phyloP scores from a whole-genome alignment of 768 basidiomycete genomes.

The Pleurotus tuoliensis region DNA sequence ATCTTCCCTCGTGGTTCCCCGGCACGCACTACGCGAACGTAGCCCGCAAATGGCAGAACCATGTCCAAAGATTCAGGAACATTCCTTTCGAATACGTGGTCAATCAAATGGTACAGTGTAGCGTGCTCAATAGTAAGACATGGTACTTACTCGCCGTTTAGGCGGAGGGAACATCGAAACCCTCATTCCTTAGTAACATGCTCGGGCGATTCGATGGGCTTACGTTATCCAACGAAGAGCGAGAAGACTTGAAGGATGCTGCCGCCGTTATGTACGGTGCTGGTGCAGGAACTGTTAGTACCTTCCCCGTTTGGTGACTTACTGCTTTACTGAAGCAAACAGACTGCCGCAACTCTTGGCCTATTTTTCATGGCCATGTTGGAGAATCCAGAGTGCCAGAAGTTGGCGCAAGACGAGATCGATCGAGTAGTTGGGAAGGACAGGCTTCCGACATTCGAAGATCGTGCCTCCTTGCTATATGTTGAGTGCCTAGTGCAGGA shows the following conservation, averaged over 20 bases:
- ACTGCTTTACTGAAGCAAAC: not conserved
- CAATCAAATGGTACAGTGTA: not conserved
- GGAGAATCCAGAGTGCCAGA: constrained; percentile 23
- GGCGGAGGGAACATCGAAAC: too few species aligned
- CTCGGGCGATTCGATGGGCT: not conserved
- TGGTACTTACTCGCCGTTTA: too few species aligned
- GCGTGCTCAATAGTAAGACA: too few species aligned
- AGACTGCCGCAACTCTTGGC: constrained; percentile 1
- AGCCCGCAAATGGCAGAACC: not conserved
- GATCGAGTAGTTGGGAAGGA: constrained; percentile 22
- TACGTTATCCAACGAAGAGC: not conserved
- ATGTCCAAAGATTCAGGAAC: not conserved
- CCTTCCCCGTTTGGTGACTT: not conserved
- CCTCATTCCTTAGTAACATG: too few species aligned
- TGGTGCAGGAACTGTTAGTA: not conserved
- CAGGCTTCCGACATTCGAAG: constrained; percentile 20
- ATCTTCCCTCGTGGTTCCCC: constrained; percentile 7
- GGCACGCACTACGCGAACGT: constrained; percentile 2
- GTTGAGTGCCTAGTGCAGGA: constrained; percentile 22
- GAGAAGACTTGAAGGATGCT: not conserved
- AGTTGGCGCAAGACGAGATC: constrained; percentile 22
- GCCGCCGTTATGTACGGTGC: not conserved
- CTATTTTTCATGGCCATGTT: constrained; percentile 24
- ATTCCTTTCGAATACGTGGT: not conserved
- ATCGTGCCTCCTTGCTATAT: constrained; percentile 16